Evolutionary conservation across 257 asterid species (phyloP).

Genomic region (Paulownia fortunei): DNA sequence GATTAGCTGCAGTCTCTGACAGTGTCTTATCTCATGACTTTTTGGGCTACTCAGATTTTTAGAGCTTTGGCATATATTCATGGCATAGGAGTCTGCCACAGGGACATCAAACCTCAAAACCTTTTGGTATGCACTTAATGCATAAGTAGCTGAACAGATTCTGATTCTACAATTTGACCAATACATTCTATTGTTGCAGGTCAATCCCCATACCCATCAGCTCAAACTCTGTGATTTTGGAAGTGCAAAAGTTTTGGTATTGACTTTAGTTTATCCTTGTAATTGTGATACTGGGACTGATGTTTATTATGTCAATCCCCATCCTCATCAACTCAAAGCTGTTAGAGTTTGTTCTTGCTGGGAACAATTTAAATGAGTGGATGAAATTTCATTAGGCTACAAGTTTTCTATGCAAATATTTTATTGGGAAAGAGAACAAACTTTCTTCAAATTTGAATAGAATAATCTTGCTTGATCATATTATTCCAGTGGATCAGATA

Average conservation of each 20-base stretch:
- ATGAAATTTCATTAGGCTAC: background rate
- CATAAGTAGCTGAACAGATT: background rate
- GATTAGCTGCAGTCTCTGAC: constrained; percentile 25
- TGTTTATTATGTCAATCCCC: constrained; percentile 5
- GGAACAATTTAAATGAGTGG: background rate
- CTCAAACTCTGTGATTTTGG: constrained; percentile 90
- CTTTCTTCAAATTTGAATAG: background rate
- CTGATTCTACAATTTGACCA: background rate
- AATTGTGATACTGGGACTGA: constrained; percentile 6
- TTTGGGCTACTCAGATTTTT: constrained; percentile 61
- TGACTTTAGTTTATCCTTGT: constrained; percentile 11
- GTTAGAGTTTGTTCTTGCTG: background rate
- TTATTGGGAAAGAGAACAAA: background rate
- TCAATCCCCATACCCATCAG: constrained; percentile 90
- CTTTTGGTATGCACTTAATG: constrained; percentile 61
- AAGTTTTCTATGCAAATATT: background rate
- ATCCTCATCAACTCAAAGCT: background rate
- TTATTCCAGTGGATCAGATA: constrained; percentile 17
- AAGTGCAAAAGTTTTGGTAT: constrained; percentile 90
- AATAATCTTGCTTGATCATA: background rate
- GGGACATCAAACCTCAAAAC: constrained; percentile 92
- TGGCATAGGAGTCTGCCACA: constrained; percentile 85
- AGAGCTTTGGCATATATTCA: constrained; percentile 85
- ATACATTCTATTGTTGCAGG: constrained; percentile 54
- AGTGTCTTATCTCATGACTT: background rate